Base-by-base conservation (phyloP, 179 eudicot species). In the Silene noctiflora region DNA sequence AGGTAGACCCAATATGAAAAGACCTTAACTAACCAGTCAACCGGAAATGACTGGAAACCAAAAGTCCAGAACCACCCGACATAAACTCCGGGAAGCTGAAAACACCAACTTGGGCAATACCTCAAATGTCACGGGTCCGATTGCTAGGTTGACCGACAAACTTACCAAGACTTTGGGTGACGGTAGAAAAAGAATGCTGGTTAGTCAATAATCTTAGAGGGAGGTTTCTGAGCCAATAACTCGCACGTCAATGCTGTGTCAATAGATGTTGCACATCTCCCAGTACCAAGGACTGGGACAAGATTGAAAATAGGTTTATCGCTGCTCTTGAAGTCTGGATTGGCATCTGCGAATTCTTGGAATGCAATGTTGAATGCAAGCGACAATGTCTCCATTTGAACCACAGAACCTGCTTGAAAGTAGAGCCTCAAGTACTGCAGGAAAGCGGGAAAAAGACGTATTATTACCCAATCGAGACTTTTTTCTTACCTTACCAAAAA, bases 261-360 rank as follows among this genome's bases (percentile, higher is more conserved):
- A 75, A 89, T 80, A 33, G 91, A 86, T 14, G 86, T 76, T 4
- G 85, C 85, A 4, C 88, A 87, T 69, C 76, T 86, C 69, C 98
- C 97, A 48, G 90, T 83, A 22, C 88, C 94, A 19, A 88, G 75
- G 70, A 92, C 95, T 21, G 98, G 98, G 56, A 94, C 81, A 8
- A 92, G 85, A 85, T 81, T 94, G 84, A 94, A 90, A 9, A 85
- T 73, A n/a, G 91, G 93, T 17, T 81, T 87, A 55, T 67, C 22
- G 44, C 82, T 44, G 11, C 68, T 63, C 39, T 77, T 75, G 55
- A 78, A 67, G 35, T 75, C 73, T 10, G 74, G 79, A 66, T 81
- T 85, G 48, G 85, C 77, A 76, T 86, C 81, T 5, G 83, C 86
- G 77, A 90, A 84, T 74, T 88, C 90, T 70, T 72, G 55, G 72